Percentiles rank a stretch among this genome's conserved stretches.
Evolutionary conservation across 164 flowering plant genomes (phyloP).

Genomic region (Umbilicus rupestris): DNA sequence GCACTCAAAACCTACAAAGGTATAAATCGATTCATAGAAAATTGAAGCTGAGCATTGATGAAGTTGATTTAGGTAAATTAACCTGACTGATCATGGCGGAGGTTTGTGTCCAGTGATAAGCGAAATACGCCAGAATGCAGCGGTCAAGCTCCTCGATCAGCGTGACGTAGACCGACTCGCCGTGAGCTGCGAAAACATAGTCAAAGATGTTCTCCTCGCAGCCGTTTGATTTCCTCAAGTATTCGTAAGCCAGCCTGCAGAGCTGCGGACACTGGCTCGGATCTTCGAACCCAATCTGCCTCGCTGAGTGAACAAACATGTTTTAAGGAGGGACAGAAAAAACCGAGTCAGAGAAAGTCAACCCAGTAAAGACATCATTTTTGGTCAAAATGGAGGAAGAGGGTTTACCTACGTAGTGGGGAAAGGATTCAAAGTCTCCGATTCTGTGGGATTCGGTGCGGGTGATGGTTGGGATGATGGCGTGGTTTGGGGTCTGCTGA

Average conservation of each 20-base stretch:
- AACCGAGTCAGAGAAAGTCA: neutral
- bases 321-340: neutral
- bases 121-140: conserved; percentile 72
- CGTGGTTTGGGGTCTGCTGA: neutral
- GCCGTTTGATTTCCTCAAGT: conserved; percentile 47
- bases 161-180: conserved; percentile 41
- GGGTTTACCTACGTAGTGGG: conserved; percentile 69
- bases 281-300: conserved; percentile 75
- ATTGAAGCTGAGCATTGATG: neutral
- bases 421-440: conserved; percentile 51
- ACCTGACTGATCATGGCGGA: conserved; percentile 64
- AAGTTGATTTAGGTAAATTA: neutral
- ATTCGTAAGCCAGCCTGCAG: conserved; percentile 51
- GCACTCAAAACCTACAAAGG: conserved; percentile 46
- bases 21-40: neutral
- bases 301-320: conserved; percentile 30
- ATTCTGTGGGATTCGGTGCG: conserved; percentile 43
- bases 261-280: conserved; percentile 42
- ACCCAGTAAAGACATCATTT: neutral
- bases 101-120: conserved; percentile 74
- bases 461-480: conserved; percentile 30
- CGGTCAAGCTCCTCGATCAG: conserved; percentile 69
- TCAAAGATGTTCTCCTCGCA: conserved; percentile 45
- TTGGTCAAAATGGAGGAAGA: neutral
- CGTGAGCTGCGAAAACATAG: conserved; percentile 31